Evolutionary conservation across 2,329 filamentous ascomycete species (phyloP).

Genomic region (Fusarium humuli): DNA sequence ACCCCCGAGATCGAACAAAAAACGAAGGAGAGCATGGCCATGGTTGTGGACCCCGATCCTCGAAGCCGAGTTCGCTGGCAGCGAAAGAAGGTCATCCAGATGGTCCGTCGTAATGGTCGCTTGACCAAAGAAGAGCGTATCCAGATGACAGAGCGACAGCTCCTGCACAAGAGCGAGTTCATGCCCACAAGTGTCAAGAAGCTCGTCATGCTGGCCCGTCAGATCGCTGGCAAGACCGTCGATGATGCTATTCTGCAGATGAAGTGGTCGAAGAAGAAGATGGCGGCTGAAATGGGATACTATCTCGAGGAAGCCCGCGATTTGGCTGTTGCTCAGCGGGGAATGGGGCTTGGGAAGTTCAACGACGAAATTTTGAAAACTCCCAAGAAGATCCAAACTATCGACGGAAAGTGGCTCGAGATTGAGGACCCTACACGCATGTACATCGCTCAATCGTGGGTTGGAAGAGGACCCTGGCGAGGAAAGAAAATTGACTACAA

Average conservation of each 20-base stretch:
- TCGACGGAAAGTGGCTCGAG: conserved; percentile 78
- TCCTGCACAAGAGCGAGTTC: conserved; percentile 71
- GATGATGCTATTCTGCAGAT: conserved; percentile 95
- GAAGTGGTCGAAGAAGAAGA: conserved; percentile 95
- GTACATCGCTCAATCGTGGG: conserved; percentile 94
- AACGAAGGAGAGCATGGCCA: conserved; percentile 65
- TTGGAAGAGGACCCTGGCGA: conserved; percentile 77
- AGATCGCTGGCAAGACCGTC: conserved; percentile 93
- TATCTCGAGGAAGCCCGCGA: conserved; percentile 86
- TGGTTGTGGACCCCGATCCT: conserved; percentile 80
- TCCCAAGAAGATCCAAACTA: conserved; percentile 71
- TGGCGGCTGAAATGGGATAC: conserved; percentile 80
- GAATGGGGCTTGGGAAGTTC: conserved; percentile 79
- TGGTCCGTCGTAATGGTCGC: conserved; percentile 70
- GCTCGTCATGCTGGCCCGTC: conserved; percentile 83
- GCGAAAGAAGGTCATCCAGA: conserved; percentile 83
- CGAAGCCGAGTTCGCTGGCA: conserved; percentile 78
- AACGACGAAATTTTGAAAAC: conserved; percentile 55
- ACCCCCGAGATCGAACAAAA: conserved; percentile 54
- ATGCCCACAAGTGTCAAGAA: conserved; percentile 94
- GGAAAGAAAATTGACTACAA: conserved; percentile 73
- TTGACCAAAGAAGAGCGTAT: conserved; percentile 73
- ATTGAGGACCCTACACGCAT: conserved; percentile 82
- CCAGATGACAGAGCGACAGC: conserved; percentile 69
- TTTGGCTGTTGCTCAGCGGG: conserved; percentile 79